Conservation (phyloP, 1,284 basidiomycete species). For the Veloboletus limbatus region DNA sequence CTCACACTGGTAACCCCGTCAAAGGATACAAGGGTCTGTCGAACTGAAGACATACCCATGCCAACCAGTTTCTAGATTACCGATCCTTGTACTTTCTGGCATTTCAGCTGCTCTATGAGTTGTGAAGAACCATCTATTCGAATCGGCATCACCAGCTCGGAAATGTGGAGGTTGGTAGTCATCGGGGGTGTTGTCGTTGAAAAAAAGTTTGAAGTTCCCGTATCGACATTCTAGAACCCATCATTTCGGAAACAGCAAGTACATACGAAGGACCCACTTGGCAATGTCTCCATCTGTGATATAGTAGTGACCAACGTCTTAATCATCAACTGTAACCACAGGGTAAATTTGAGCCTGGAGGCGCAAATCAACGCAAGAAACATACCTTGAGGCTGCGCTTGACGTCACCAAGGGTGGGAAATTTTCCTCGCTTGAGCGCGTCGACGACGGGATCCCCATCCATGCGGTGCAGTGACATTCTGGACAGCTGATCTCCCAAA, state of each 20-base stretch:
- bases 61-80: slow-evolving; percentile 64
- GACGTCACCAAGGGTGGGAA: slow-evolving; percentile 68
- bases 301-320: slow-evolving; percentile 74
- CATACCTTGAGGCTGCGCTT: slow-evolving; percentile 71
- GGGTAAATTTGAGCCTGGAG: neutral
- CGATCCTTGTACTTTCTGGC: slow-evolving; percentile 68
- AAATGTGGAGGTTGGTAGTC: slow-evolving; percentile 80
- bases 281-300: slow-evolving; percentile 72
- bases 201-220: slow-evolving; percentile 82
- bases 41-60: slow-evolving; percentile 52
- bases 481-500: slow-evolving; percentile 55
- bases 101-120: slow-evolving; percentile 66
- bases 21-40: slow-evolving; percentile 1
- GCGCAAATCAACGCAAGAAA: neutral
- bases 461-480: slow-evolving; percentile 43
- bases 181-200: slow-evolving; percentile 68
- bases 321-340: slow-evolving; percentile 50
- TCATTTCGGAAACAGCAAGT: neutral
- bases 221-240: slow-evolving; percentile 62
- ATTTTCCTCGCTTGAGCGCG: slow-evolving; percentile 52
- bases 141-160: slow-evolving; percentile 59
- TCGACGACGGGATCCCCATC: slow-evolving; percentile 51
- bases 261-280: slow-evolving; percentile 46
- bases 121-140: slow-evolving; percentile 73
- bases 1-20: slow-evolving; percentile 49